phyloP scores from a whole-genome alignment of 805 yeast genomes.

The Alloascoidea africana region DNA sequence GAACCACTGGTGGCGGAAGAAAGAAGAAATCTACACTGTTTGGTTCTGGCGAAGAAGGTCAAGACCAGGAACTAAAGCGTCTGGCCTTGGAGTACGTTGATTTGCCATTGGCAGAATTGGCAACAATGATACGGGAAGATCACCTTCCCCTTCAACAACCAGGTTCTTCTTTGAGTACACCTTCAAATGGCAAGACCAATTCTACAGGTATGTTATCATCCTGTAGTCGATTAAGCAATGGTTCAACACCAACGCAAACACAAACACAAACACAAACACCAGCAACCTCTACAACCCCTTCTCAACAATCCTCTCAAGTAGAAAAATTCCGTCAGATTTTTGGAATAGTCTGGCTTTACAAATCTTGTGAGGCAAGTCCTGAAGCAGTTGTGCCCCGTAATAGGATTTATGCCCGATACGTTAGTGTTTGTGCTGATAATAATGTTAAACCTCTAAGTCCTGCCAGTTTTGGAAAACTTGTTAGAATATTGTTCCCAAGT shows the following conservation, averaged over 20 bases:
- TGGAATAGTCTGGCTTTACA: conserved; percentile 54
- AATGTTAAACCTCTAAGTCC: conserved; percentile 36
- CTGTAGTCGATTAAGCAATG: no score
- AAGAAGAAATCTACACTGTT: no score
- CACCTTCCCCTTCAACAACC: no score
- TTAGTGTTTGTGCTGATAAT: conserved; percentile 28
- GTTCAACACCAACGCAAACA: no score
- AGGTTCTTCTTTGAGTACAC: no score
- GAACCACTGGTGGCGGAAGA: no score
- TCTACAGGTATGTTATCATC: no score
- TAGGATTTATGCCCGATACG: conserved; percentile 37
- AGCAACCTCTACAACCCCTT: no score
- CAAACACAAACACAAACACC: no score
- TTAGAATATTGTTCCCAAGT: conserved; percentile 37
- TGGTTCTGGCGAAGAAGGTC: not conserved
- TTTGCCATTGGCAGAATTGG: conserved; percentile 1
- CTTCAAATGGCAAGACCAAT: no score
- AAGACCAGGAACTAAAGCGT: conserved; percentile 2
- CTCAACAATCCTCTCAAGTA: no score
- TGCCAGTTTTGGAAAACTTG: conserved; percentile 48
- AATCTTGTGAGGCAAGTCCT: conserved; percentile 29
- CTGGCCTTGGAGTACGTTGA: conserved; percentile 1
- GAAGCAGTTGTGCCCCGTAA: conserved; percentile 36
- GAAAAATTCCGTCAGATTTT: conserved; percentile 51
- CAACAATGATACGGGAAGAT: not conserved